These are phyloP conservation scores for Quercus bicolor DNA, from an alignment of 306 rosid genomes.

Conservation along the genomic window DNA sequence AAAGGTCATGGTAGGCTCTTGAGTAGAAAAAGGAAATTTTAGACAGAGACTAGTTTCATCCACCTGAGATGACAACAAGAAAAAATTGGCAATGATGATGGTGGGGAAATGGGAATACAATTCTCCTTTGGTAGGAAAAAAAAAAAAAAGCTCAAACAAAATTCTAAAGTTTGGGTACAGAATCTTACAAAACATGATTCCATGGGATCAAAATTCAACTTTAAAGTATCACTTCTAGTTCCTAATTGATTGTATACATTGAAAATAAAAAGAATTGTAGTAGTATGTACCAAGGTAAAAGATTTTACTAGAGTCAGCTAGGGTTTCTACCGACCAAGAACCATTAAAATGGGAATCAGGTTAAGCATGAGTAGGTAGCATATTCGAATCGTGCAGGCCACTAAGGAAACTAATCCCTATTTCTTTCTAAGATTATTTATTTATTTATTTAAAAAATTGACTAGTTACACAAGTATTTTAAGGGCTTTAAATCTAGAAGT, in stretches of 20 bases:
- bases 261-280: background rate
- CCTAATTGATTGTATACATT: background rate
- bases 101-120: constrained; percentile 4
- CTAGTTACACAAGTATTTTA: no score
- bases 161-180: background rate
- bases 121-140: background rate
- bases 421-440: background rate
- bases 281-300: background rate
- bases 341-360: background rate
- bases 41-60: constrained; percentile 4
- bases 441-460: background rate
- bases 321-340: background rate
- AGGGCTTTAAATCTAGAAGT: no score
- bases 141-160: background rate
- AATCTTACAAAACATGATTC: constrained; percentile 4
- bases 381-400: constrained; percentile 4
- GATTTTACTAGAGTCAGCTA: background rate
- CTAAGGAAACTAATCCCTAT: background rate
- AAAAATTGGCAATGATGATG: background rate
- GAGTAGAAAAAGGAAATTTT: constrained; percentile 8
- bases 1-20: constrained; percentile 9
- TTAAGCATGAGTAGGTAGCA: background rate
- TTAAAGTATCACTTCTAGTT: background rate
- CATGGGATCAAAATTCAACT: background rate
- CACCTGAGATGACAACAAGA: constrained; percentile 18